phyloP scores from a whole-genome alignment of 1,284 basidiomycete genomes.

The Trichosporon sp. region DNA sequence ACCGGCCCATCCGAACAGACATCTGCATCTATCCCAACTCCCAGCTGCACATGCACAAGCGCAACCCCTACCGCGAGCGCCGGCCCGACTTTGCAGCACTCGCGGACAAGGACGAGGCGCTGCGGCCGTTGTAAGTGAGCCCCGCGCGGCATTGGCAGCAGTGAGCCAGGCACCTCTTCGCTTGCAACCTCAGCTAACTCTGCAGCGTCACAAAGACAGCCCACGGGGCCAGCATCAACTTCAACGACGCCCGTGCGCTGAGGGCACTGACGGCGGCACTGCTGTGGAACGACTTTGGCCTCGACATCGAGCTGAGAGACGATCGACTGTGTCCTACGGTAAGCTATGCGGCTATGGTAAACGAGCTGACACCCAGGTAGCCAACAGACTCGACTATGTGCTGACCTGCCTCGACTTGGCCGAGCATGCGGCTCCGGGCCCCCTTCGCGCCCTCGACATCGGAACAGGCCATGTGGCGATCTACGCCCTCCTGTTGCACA shows the following conservation, averaged over 20 bases:
- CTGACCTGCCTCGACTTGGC: conserved; percentile 62
- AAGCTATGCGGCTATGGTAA: conserved; percentile 26
- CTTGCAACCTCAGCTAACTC: not conserved
- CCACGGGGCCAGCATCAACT: conserved; percentile 56
- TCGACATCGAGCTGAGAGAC: conserved; percentile 59
- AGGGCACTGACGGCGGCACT: conserved; percentile 70
- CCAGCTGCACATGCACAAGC: conserved; percentile 37
- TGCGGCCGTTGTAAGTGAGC: conserved; percentile 60
- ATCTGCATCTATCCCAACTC: not conserved
- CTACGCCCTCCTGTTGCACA: conserved; percentile 73
- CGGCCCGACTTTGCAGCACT: conserved; percentile 63
- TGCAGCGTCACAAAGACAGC: conserved; percentile 19
- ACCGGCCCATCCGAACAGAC: not conserved
- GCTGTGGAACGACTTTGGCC: conserved; percentile 64
- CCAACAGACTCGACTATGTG: conserved; percentile 66
- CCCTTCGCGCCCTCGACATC: conserved; percentile 50
- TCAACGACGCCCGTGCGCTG: conserved; percentile 62
- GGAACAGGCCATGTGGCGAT: conserved; percentile 88
- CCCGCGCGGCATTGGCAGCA: not conserved
- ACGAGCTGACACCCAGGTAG: conserved; percentile 25
- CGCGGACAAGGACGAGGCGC: conserved; percentile 56
- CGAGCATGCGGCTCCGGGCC: not conserved
- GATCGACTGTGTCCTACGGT: conserved; percentile 83
- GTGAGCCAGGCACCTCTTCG: not conserved
- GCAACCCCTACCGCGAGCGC: conserved; percentile 43